Base-by-base conservation (phyloP, 2,329 filamentous ascomycete genomes). In the Alternaria ethzedia region DNA sequence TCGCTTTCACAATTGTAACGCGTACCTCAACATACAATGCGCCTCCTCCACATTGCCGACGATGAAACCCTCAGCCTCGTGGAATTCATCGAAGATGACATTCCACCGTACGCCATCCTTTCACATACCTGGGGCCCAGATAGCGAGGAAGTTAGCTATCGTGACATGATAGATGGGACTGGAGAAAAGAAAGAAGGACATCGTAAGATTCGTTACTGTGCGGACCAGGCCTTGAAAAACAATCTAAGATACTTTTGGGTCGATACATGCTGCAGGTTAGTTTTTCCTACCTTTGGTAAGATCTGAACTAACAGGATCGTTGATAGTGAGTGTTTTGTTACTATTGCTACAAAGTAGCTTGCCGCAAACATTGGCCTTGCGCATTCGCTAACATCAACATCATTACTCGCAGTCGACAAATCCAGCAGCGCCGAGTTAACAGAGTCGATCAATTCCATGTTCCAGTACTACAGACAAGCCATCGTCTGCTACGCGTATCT, bases 401-500 rank as follows among this genome's bases (percentile, higher is more conserved):
- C 9, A 41, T 8, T 2, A 6, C 6, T 23, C 6, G 2, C 12
- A 59, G 57, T 72, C 20, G 54, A 72, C 36, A 70, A 72, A 28
- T 55, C 45, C 0, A 60, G 59, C 30, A 50, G 43, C 6, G 32
- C 62, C 1, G 68, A 71, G 12, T 23, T 67, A 6, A 44, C 52
- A 10, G 69, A 60, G 26, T 54, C 70, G 2, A 70, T 69, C 21
- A 70, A 67, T 6, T 70, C 67, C 3, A 70, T 70, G 67, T 72
- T 66, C 8, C 15, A 28, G 3, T 70, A 63, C 65, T 72, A 70
- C 28, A 6, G 30, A 17, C n/a, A 57, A 12, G 65, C 67, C 8
- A 12, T 13, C 2, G 56, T 59, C 17, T 72, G 68, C 52, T 70
- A 70, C 20, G 67, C 67, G 6, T 44, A 65, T 9, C 54, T 58